These are phyloP conservation scores for Sphaerulina populicola DNA, from an alignment of 2,329 filamentous ascomycete genomes.

Conservation along the genomic window DNA sequence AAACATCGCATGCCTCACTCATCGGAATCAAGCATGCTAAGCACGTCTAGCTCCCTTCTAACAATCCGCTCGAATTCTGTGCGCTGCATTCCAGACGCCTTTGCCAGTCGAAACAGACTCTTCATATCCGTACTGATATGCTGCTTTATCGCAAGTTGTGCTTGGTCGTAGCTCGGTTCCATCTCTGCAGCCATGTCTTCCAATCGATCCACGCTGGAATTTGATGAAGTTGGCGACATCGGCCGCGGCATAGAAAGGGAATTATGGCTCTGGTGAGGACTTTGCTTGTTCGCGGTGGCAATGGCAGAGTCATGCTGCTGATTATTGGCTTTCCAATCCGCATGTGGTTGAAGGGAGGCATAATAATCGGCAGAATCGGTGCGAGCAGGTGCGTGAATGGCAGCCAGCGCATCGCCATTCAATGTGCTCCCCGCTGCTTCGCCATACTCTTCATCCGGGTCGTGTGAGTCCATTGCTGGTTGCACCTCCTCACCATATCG, in stretches of 20 bases:
- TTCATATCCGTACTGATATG: slow-evolving; percentile 70
- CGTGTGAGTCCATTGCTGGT: slow-evolving; percentile 70
- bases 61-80: slow-evolving; percentile 68
- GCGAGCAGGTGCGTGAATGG: slow-evolving; percentile 2
- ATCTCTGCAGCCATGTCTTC: slow-evolving; percentile 39
- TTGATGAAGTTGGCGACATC: slow-evolving; percentile 39
- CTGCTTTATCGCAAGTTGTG: slow-evolving; percentile 66
- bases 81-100: slow-evolving; percentile 61
- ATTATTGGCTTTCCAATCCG: slow-evolving; percentile 14
- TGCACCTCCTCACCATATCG: slow-evolving; percentile 68
- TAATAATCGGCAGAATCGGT: slow-evolving; percentile 15
- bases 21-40: slow-evolving; percentile 59
- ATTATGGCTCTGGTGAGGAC: slow-evolving; percentile 12
- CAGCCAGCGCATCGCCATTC: slow-evolving; percentile 43
- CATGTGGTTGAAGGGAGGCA: slow-evolving; percentile 17
- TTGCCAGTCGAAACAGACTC: slow-evolving; percentile 64
- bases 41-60: slow-evolving; percentile 60
- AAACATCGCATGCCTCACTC: slow-evolving; percentile 22
- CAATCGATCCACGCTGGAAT: slow-evolving; percentile 47
- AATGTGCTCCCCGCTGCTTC: slow-evolving; percentile 45
- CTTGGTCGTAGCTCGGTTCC: slow-evolving; percentile 42
- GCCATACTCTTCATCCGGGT: slow-evolving; percentile 61
- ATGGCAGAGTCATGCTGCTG: slow-evolving; percentile 11
- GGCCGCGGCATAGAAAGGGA: slow-evolving; percentile 41
- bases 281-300: slow-evolving; percentile 12